Evolutionary conservation across 2,329 filamentous ascomycete genomes (phyloP), one percentile per base, ranked within the genome.

Genomic region (Aspergillus piperis): DNA sequence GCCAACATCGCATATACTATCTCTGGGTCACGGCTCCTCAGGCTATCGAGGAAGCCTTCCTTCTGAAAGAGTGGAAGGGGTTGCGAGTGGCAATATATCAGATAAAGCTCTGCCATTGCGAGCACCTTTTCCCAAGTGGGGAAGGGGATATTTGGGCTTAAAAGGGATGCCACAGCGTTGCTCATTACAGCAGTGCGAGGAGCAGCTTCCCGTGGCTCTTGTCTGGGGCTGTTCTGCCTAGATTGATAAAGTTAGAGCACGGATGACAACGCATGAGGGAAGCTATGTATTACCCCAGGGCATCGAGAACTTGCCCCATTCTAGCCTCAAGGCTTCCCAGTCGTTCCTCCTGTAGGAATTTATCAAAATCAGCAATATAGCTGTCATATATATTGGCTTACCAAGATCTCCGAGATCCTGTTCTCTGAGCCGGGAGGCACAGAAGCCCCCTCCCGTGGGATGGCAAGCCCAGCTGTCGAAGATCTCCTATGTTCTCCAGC

Each of bases 21-120:
- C 52, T 76, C 75, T 10, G 72, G 64, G 38, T 76, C 60, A 74
- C 82, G 74, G 21, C 71, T 64, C 13, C 70, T 63, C 6, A 83
- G 66, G 39, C 72, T 78, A 5, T 69, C 62, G 8, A 82, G 57
- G 61, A 84, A 82, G 1, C 64, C 72, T 3, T 73, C 70, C 10
- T 73, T 65, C 17, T 77, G 71, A 54, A 84, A 84, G 0, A 84
- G 69, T 15, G 78, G 77, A 21, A 84, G 70, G 5, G 82, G 81
- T 54, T 84, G 82, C 23, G 77, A 80, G 55, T 84, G 79, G 57
- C 81, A 82, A 63, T 80, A 83, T 4, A 73, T 66, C 3, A 83
- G 63, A 64, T 83, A 84, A 2, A 77, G 66, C 49, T 79, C 72
- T 11, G 77, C 78, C 13, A 79, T 68, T 5, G 69, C 68, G 8